Base-by-base conservation (phyloP, 768 basidiomycete species). In the Panaeolus cyanescens region DNA sequence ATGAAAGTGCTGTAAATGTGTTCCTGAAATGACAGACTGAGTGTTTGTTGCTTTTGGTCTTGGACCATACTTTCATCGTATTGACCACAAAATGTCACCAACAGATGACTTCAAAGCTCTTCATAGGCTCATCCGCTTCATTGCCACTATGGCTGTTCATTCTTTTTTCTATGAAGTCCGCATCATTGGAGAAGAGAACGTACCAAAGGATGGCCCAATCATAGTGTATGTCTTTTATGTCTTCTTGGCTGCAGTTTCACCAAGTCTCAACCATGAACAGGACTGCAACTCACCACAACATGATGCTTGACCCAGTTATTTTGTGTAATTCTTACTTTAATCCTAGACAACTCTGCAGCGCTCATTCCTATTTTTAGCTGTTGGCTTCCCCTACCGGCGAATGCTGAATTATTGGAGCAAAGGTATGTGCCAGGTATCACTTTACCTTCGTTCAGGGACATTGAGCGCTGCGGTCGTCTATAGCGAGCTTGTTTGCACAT, bases 371-470 rank as follows among this genome's bases (percentile, higher is more conserved):
- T 55, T 54, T 39, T 58, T 62, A 94, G 92, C 94, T 59, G 87
- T 85, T 59, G 87, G 85, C 32, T 93, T 97, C 73, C 95, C 96
- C 22, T 84, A 92, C 74, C 76, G 79, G 60, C 84, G 94, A 63
- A 89, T 89, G 54, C 77, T 99, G 57, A 92, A 97, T 73, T 93
- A 92, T 69, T 92, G 96, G 96, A 93, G 92, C 71, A 99, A 99
- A 84, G 91, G 94, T 86, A 75, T 25, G 66, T 61, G 19, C 54
- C 10, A 13, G 7, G n/a, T 40, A 5, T 0, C 13, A 9, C 34
- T 5, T 50, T 6, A 15, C 36, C 31, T 19, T 32, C 20, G 40
- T 32, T 55, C 58, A 64, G 59, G 31, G 37, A 64, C 39, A n/a
- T 12, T 20, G 19, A 32, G 22, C 20, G 31, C 15, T 59, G 4